These are phyloP conservation scores for Stachybotrys chartarum DNA, from an alignment of 2,329 filamentous ascomycete genomes.

Conservation along the genomic window DNA sequence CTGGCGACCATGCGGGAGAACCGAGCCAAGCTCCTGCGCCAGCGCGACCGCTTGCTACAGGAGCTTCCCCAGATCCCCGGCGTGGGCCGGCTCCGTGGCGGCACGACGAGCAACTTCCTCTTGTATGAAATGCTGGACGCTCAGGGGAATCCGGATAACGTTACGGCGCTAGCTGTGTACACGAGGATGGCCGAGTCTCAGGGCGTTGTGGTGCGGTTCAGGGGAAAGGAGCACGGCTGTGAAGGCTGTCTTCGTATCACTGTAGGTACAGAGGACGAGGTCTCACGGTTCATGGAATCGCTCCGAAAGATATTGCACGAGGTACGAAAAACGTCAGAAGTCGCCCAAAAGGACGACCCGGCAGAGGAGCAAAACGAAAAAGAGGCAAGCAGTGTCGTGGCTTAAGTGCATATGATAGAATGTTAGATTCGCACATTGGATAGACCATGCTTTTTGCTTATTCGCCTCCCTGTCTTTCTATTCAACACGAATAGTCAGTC, in stretches of 20 bases:
- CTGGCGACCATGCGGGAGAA: constrained; percentile 67
- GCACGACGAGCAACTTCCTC: constrained; percentile 78
- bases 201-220: constrained; percentile 88
- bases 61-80: constrained; percentile 71
- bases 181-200: constrained; percentile 75
- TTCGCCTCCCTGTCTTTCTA: too few relatives aligned
- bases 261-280: constrained; percentile 82
- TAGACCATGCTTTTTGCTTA: too few relatives aligned
- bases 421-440: not conserved
- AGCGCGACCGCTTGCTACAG: constrained; percentile 67
- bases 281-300: constrained; percentile 68
- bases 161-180: constrained; percentile 71
- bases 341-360: not conserved
- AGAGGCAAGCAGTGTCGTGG: constrained; percentile 1
- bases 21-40: constrained; percentile 60
- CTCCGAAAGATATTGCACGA: constrained; percentile 45
- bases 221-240: constrained; percentile 88
- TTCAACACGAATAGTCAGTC: too few relatives aligned
- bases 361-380: constrained; percentile 2
- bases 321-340: constrained; percentile 23
- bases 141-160: constrained; percentile 70
- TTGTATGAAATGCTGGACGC: constrained; percentile 79
- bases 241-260: constrained; percentile 85
- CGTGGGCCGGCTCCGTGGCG: constrained; percentile 74
- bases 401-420: not conserved